Base-by-base conservation (phyloP, 108 stramenopile genomes). In the Mediolabrus comicus region DNA sequence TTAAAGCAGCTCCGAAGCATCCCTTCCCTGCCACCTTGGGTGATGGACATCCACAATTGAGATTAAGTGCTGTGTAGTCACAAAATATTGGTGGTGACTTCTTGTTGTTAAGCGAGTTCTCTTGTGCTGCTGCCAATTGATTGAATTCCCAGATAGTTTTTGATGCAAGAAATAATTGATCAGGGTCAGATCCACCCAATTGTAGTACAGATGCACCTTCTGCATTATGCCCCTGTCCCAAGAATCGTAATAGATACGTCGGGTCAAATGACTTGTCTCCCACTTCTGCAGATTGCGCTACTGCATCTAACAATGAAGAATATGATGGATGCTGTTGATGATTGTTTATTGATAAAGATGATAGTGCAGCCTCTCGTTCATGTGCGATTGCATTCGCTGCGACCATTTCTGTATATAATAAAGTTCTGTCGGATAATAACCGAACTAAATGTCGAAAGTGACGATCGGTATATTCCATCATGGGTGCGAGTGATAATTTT, bases 401-500 rank as follows among this genome's bases (percentile, higher is more conserved):
- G 13, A 98, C 95, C 99, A 99, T 99, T 86, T 99, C 99, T 10
- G 97, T 98, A 67, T 97, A 99, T 19, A 99, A 63, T 17, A 96
- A 68, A 24, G 95, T 98, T 11, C 60, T 60, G n/a, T 79, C 61
- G 2, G 95, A 91, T 6, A 98, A 49, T 3, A 97, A 75, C n/a
- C 95, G 88, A 0, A 92, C 73, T 49, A 95, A 61, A 71, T 94
- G 84, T 9, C 98, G 95, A 78, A 97, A 96, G 74, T 99, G 96
- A 4, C 95, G 83, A 81, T 98, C 97, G 3, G 99, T 99, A 55
- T 97, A 98, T 51, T 98, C 98, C 98, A 99, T 99, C 99, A 99
- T 99, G 68, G 98, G 98, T 1, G 98, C 98, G 12, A 99, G 59
- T 22, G 86, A 87, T 8, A 96, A 75, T 55, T 81, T 85, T 53